Percentiles rank a stretch among this genome's conserved stretches.
phyloP scores from a whole-genome alignment of 257 asterid genomes.

The Penstemon barbatus region DNA sequence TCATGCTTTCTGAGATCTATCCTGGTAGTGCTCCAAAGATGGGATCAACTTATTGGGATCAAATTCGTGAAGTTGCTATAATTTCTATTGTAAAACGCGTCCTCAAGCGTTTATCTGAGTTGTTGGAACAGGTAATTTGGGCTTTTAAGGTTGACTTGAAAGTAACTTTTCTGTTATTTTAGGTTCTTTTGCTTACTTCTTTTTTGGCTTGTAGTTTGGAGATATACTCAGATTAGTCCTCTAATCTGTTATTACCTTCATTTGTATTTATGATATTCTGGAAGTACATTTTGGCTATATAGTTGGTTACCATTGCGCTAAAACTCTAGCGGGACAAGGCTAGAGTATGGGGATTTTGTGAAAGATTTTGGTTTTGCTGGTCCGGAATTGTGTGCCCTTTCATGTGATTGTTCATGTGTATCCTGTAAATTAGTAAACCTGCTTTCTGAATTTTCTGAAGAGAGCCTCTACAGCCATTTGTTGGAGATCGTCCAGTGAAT shows the following conservation, averaged over 20 bases:
- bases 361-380: not conserved
- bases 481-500: not conserved
- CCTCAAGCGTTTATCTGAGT: constrained; percentile 71
- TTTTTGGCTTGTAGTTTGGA: not conserved
- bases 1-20: constrained; percentile 90
- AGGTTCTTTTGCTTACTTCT: not conserved
- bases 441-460: constrained; percentile 2
- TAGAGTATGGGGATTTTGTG: constrained; percentile 6
- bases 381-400: not conserved
- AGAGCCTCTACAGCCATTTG: not conserved
- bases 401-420: not conserved
- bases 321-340: constrained; percentile 24
- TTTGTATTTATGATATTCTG: not conserved
- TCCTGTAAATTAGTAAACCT: constrained; percentile 12
- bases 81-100: constrained; percentile 78
- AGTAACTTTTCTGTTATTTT: constrained; percentile 1
- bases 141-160: constrained; percentile 9
- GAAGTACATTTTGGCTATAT: constrained; percentile 18
- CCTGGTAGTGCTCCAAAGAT: constrained; percentile 86
- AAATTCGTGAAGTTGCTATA: constrained; percentile 77
- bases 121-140: constrained; percentile 73
- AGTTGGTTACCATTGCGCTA: constrained; percentile 19
- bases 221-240: constrained; percentile 4
- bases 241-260: constrained; percentile 16
- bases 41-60: constrained; percentile 96